These are phyloP conservation scores for Pulveroboletus ravenelii DNA, from an alignment of 768 basidiomycete genomes.

Conservation along the genomic window DNA sequence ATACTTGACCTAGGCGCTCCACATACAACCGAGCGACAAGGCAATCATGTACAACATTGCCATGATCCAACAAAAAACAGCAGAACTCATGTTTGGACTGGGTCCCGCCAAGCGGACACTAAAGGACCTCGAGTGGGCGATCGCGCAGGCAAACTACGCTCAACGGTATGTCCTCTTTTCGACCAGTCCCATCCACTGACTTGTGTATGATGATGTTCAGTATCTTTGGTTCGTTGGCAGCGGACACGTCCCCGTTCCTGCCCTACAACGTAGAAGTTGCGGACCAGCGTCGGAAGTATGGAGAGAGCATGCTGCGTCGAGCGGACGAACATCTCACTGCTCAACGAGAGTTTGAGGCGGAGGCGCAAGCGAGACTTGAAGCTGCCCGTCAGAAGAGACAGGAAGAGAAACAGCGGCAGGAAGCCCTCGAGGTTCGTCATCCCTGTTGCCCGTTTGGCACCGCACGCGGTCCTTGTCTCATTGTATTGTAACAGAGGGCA, in stretches of 20 bases:
- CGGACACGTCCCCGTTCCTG: conserved; percentile 59
- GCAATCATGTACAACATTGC: conserved; percentile 93
- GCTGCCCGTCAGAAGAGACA: conserved; percentile 73
- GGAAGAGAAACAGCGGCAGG: conserved; percentile 68
- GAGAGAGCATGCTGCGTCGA: conserved; percentile 77
- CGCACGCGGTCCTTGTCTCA: not conserved
- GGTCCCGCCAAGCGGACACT: conserved; percentile 72
- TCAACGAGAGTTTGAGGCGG: conserved; percentile 68
- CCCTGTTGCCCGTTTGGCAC: not conserved
- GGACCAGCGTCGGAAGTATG: conserved; percentile 86
- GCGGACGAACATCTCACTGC: conserved; percentile 73
- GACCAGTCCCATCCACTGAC: not conserved
- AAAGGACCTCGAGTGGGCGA: conserved; percentile 71
- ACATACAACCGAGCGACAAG: conserved; percentile 83
- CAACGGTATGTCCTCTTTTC: conserved; percentile 57
- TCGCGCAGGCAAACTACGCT: conserved; percentile 81
- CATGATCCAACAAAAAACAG: conserved; percentile 96
- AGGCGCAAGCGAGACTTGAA: conserved; percentile 68
- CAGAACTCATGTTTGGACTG: conserved; percentile 80
- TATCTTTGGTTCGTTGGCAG: conserved; percentile 78
- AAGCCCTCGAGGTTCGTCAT: conserved; percentile 58
- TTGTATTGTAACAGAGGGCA: conserved; percentile 39
- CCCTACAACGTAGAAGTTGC: conserved; percentile 87
- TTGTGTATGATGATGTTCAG: conserved; percentile 34
- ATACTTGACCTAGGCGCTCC: conserved; percentile 57